Evolutionary conservation across 2,329 filamentous ascomycete genomes (phyloP), one percentile per base, ranked within the genome.

Genomic region (Passalora sequoiae): DNA sequence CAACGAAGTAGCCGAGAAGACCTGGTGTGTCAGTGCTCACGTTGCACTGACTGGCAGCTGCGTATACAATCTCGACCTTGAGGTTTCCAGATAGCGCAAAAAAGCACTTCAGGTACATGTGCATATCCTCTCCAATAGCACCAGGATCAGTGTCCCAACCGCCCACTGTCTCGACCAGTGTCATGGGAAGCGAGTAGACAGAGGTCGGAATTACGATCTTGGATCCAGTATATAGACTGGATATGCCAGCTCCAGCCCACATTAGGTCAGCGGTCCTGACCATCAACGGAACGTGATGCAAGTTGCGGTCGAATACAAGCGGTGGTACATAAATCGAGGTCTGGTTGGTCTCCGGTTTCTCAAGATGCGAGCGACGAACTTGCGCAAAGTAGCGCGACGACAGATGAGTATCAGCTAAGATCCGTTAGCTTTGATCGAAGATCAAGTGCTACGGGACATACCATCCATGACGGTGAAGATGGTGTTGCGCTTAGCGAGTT

Each of bases 91-190:
- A 83, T 13, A 85, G 73, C 1, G 81, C 80, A 52, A 86, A 86
- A 68, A 86, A 86, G 62, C 81, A 86, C 69, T 86, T 86, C 50
- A 86, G 72, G 59, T 84, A 84, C 83, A 86, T 86, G 67, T 87
- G 83, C 58, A 86, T 65, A 58, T 86, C 83, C 64, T 87, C 83
- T 31, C 83, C 83, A 53, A 87, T 86, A 15, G 83, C 82, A 48
- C 84, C 82, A 1, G 77, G 73, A 39, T 78, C 81, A 41, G 77
- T 77, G 59, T 86, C 83, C 83, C 83, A 87, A 19, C 83, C 83
- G 7, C 81, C 80, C 21, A 85, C 83, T 20, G 77, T 73, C 55
- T 85, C 81, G 29, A 83, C 76, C 12, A 87, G 66, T 33, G 77
- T 73, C 29, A 87, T 73, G 1, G 83, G 78, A 0, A 86, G 63